phyloP scores from a whole-genome alignment of 2,329 filamentous ascomycete species.

The Hypoxylon sp. region DNA sequence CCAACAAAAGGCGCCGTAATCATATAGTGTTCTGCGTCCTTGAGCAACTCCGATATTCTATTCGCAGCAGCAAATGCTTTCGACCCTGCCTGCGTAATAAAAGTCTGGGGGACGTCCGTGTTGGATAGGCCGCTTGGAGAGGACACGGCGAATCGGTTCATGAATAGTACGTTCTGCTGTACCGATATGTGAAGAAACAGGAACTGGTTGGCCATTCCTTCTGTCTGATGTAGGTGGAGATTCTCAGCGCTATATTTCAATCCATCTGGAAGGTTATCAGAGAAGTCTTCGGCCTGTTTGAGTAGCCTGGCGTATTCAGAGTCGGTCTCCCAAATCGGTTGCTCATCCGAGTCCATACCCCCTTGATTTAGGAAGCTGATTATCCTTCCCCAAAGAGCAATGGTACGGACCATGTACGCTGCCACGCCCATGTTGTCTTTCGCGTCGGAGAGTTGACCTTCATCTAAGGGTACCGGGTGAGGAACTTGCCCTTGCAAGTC shows the following conservation, averaged over 20 bases:
- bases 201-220: slow-evolving; percentile 89
- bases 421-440: slow-evolving; percentile 93
- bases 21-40: slow-evolving; percentile 80
- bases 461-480: slow-evolving; percentile 67
- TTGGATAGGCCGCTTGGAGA: slow-evolving; percentile 70
- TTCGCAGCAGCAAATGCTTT: slow-evolving; percentile 86
- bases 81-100: slow-evolving; percentile 77
- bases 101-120: slow-evolving; percentile 77
- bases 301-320: slow-evolving; percentile 79
- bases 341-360: slow-evolving; percentile 78
- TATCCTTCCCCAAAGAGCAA: slow-evolving; percentile 89
- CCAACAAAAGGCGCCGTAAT: slow-evolving; percentile 92
- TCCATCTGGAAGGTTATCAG: slow-evolving; percentile 71
- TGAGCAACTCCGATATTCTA: slow-evolving; percentile 83
- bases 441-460: slow-evolving; percentile 71
- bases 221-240: slow-evolving; percentile 81
- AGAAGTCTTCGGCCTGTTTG: slow-evolving; percentile 75
- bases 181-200: slow-evolving; percentile 89
- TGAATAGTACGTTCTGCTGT: slow-evolving; percentile 88
- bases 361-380: slow-evolving; percentile 91
- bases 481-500: slow-evolving; percentile 76
- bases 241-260: slow-evolving; percentile 84
- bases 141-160: slow-evolving; percentile 86
- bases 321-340: slow-evolving; percentile 82
- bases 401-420: slow-evolving; percentile 85